Evolutionary conservation across 2,329 filamentous ascomycete species (phyloP).

Genomic region (Aspergillus vadensis): DNA sequence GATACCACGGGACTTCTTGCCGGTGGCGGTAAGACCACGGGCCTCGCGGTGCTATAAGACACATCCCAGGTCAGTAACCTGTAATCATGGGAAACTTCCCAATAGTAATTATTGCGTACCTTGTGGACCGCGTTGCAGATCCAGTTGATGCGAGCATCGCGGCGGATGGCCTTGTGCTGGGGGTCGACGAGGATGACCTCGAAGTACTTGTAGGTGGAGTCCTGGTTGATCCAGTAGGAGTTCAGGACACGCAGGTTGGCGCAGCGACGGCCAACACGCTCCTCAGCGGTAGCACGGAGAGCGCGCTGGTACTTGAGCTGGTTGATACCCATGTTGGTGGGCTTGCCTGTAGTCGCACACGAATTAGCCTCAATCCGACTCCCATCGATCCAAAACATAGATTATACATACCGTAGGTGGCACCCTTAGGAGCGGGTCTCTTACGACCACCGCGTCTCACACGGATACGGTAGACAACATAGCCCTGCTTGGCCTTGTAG

Average conservation of each 20-base stretch:
- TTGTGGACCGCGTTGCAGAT: slow-evolving; percentile 99
- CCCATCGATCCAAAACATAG: slow-evolving; percentile 25
- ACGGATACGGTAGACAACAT: slow-evolving; percentile 99
- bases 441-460: slow-evolving; percentile 99
- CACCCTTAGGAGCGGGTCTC: slow-evolving; percentile 93
- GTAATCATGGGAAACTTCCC: not conserved
- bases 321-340: slow-evolving; percentile 99
- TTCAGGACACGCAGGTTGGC: slow-evolving; percentile 99
- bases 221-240: slow-evolving; percentile 99
- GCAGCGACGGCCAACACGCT: slow-evolving; percentile 99
- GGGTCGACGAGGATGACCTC: slow-evolving; percentile 99
- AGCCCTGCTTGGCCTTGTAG: slow-evolving; percentile 99
- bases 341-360: slow-evolving; percentile 73
- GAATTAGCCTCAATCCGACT: slow-evolving; percentile 22
- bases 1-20: slow-evolving; percentile 99
- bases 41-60: slow-evolving; percentile 79
- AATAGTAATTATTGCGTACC: slow-evolving; percentile 37
- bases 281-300: slow-evolving; percentile 95
- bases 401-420: slow-evolving; percentile 82
- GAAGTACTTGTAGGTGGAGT: slow-evolving; percentile 99
- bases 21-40: slow-evolving; percentile 94
- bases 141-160: slow-evolving; percentile 99
- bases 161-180: slow-evolving; percentile 99
- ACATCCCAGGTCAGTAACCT: slow-evolving; percentile 25
- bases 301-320: slow-evolving; percentile 99